Evolutionary conservation across 2,329 filamentous ascomycete species (phyloP).

Genomic region (Teratosphaeria gauchensis): DNA sequence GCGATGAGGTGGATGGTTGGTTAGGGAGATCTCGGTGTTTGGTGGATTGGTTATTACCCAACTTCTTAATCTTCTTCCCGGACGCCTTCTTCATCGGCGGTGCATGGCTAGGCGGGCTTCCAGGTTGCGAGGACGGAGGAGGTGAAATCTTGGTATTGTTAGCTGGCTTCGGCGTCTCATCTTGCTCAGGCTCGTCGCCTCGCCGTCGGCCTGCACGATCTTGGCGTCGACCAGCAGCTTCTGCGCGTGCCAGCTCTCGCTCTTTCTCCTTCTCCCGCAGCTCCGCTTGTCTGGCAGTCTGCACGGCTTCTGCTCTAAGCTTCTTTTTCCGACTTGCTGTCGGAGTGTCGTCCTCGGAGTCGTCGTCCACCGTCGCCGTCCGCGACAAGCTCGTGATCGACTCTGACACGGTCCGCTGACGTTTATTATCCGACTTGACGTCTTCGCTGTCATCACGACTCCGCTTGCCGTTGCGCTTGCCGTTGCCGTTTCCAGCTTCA

Average conservation of each 20-base stretch:
- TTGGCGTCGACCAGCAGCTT: conserved; percentile 71
- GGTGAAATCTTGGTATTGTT: conserved; percentile 28
- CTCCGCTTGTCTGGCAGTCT: conserved; percentile 50
- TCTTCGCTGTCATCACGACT: conserved; percentile 87
- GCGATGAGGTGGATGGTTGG: conserved; percentile 43
- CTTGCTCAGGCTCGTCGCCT: conserved; percentile 60
- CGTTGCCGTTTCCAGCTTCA: conserved; percentile 49
- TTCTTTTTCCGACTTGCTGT: conserved; percentile 28
- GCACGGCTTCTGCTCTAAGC: conserved; percentile 36
- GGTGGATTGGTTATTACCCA: conserved; percentile 73
- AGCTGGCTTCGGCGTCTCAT: conserved; percentile 47
- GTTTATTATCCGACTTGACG: conserved; percentile 63
- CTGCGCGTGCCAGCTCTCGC: conserved; percentile 60
- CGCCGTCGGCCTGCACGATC: conserved; percentile 71
- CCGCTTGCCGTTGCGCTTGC: conserved; percentile 63
- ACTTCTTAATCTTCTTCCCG: conserved; percentile 49
- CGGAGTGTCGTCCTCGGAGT: conserved; percentile 64
- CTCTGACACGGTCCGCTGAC: conserved; percentile 72
- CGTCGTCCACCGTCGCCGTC: conserved; percentile 44
- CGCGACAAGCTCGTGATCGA: conserved; percentile 45
- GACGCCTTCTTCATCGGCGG: conserved; percentile 52
- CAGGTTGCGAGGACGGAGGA: conserved; percentile 34
- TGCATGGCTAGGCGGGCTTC: conserved; percentile 30
- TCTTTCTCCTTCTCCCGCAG: conserved; percentile 57
- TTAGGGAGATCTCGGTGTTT: conserved; percentile 50